Evolutionary conservation across 2,329 filamentous ascomycete species (phyloP), one percentile per base, ranked within the genome.

Genomic region (Arthrobotrys sinensis): DNA sequence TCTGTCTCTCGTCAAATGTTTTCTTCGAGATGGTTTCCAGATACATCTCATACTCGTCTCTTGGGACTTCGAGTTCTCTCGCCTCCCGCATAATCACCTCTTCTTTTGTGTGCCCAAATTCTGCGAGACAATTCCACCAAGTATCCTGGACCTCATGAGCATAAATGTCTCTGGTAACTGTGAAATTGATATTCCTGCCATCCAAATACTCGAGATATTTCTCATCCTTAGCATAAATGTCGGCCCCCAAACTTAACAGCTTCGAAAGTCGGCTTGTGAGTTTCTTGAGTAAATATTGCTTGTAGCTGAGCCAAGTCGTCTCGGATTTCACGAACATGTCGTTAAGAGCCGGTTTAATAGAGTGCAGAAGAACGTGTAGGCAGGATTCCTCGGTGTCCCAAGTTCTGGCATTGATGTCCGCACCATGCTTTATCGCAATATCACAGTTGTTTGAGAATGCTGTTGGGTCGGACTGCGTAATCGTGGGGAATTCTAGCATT

Each of bases 191-290:
- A 36, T 67, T 69, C 6, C 32, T 21, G 10, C 52, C 52, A 28
- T 63, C 62, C 7, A 11, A n/a, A 34, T 60, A 72, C 34, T 62
- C 43, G 7, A 67, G 19, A 19, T 36, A 12, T 3, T 36, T 62
- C 4, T 52, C 40, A 19, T 78, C 73, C 14, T 28, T 69, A 0
- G 73, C 73, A 48, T 67, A 78, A 6, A 78, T 40, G 46, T 78
- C 67, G 3, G 73, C 73, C 1, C 52, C 43, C 7, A 78, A 50
- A 2, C 36, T 48, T 3, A 78, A 16, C 21, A 78, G 11, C 11
- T 40, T 67, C 10, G 48, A 14, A 0, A 71, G 21, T 14, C 67
- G 40, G 11, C 14, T 21, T 16, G 14, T 32, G 21, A 40, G 46
- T 2, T 10, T 16, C 32, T n/a, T 24, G 10, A 24, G 8, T 19